Conservation (phyloP, 352 stramenopile species). For the Globisporangium cystogenes region DNA sequence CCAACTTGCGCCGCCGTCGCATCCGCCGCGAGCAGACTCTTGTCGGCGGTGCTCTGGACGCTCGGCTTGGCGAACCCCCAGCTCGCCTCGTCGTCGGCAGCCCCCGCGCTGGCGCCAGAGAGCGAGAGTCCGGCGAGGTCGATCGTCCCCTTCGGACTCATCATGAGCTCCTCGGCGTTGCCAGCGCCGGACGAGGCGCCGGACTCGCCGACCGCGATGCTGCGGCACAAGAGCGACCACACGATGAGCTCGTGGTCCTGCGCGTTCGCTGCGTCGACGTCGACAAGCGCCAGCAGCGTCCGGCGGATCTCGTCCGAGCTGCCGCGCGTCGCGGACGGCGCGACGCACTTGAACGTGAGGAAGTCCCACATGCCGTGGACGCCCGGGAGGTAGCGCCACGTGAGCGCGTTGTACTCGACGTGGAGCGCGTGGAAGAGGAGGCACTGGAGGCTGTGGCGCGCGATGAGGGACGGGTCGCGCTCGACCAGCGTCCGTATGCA, state of each 20-base stretch:
- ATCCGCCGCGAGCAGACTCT: conserved; percentile 25
- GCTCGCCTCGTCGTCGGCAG: conserved; percentile 1
- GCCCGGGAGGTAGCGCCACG: conserved; percentile 55
- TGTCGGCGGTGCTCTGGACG: conserved; percentile 7
- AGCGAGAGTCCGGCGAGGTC: conserved; percentile 14
- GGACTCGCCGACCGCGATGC: conserved; percentile 73
- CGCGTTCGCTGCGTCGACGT: conserved; percentile 54
- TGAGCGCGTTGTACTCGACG: conserved; percentile 49
- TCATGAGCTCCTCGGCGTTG: conserved; percentile 46
- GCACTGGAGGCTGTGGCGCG: conserved; percentile 50
- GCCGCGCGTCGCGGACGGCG: conserved; percentile 24
- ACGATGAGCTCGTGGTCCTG: conserved; percentile 43
- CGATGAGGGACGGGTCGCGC: conserved; percentile 63
- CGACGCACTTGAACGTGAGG: conserved; percentile 33
- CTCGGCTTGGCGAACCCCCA: conserved; percentile 3
- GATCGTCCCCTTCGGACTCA: conserved; percentile 64
- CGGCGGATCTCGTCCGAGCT: conserved; percentile 38
- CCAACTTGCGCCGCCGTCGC: conserved; percentile 51
- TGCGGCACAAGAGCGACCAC: conserved; percentile 75
- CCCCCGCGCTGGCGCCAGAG: background rate
- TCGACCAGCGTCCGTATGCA: conserved; percentile 78
- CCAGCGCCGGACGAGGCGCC: conserved; percentile 22
- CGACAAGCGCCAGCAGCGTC: conserved; percentile 58
- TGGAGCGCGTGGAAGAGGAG: conserved; percentile 78
- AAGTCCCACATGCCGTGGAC: conserved; percentile 72